Conservation (phyloP, 2,329 filamentous ascomycete species). For the Proliferodiscus dingleyae region DNA sequence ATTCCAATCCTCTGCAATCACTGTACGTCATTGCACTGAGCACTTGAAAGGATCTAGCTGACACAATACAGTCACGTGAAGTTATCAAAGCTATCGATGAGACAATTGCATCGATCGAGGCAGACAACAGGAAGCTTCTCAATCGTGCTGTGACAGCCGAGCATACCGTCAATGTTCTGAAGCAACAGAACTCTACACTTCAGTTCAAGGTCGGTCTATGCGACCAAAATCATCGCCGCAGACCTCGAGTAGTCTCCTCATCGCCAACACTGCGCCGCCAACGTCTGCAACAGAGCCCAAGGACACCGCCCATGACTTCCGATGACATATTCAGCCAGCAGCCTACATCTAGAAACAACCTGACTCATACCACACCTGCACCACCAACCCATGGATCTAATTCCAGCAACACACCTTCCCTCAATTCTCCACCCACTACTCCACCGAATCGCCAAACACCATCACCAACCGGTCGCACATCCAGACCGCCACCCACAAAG, state of each 20-base stretch:
- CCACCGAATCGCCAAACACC: neutral
- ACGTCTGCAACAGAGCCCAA: neutral
- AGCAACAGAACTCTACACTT: conserved; percentile 21
- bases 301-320: neutral
- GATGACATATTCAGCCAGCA: neutral
- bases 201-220: conserved; percentile 19
- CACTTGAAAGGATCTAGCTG: neutral
- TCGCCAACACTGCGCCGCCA: conserved; percentile 1
- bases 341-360: neutral
- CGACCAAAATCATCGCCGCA: conserved; percentile 14
- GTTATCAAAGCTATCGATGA: conserved; percentile 22
- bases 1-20: conserved; percentile 5
- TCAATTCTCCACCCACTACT: neutral
- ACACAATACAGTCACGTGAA: conserved; percentile 18
- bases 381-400: neutral
- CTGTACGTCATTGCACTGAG: conserved; percentile 1
- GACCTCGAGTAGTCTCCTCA: conserved; percentile 1
- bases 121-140: conserved; percentile 22
- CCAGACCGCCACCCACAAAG: neutral
- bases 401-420: neutral
- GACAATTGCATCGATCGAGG: conserved; percentile 25
- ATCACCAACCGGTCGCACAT: neutral
- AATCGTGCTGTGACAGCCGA: conserved; percentile 23
- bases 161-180: conserved; percentile 21
- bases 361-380: neutral